These are phyloP conservation scores for Eimeria tenella DNA, from an alignment of 169 alveolate species.

Conservation along the genomic window DNA sequence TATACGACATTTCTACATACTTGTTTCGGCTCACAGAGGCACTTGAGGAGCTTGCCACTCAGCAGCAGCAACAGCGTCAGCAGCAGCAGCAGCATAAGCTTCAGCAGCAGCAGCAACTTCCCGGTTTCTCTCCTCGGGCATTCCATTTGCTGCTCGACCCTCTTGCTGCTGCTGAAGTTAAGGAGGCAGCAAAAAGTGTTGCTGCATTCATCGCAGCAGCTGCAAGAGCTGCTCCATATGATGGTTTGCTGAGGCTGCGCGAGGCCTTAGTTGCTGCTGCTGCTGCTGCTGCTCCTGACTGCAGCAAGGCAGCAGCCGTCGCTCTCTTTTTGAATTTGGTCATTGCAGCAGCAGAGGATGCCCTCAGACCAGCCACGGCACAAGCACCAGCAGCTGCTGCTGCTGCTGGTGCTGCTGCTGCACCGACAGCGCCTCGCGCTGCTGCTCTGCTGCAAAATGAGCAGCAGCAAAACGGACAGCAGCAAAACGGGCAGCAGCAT, in stretches of 20 bases:
- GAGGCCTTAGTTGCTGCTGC: conserved; percentile 14
- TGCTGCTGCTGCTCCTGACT: not conserved
- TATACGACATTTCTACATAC: no score
- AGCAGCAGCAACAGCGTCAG: conserved; percentile 25
- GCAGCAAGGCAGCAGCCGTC: conserved; percentile 5
- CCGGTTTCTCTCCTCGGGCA: not conserved
- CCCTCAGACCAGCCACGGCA: not conserved
- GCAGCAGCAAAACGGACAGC: conserved; percentile 1
- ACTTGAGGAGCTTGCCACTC: not conserved
- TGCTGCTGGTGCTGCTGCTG: not conserved
- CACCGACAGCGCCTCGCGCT: not conserved
- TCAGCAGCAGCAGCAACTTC: not conserved
- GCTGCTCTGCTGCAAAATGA: not conserved
- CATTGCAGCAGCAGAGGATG: conserved; percentile 23
- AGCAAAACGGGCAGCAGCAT: not conserved
- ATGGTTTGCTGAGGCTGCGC: conserved; percentile 6
- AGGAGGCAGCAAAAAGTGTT: not conserved
- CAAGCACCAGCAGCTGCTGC: not conserved
- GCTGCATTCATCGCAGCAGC: conserved; percentile 24
- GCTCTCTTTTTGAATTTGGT: not conserved
- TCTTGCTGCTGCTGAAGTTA: not conserved
- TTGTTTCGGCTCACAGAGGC: no score
- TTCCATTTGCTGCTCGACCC: not conserved
- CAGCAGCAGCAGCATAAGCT: not conserved
- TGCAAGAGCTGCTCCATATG: not conserved